phyloP scores from a whole-genome alignment of 768 basidiomycete species.

The Gymnopilus dilepis region DNA sequence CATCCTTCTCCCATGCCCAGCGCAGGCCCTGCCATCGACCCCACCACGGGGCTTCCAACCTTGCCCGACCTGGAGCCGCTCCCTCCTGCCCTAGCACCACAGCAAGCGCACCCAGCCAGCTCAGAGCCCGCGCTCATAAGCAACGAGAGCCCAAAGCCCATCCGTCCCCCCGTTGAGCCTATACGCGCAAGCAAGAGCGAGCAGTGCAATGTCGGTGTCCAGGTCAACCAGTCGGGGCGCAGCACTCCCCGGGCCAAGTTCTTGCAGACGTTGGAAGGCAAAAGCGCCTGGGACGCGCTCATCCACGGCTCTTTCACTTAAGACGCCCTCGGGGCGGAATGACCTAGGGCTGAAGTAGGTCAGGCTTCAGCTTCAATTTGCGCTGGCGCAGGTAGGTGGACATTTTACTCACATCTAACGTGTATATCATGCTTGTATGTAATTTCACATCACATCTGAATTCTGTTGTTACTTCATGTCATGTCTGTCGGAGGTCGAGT shows the following conservation, averaged over 20 bases:
- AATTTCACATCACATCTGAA: background rate
- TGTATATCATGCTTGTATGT: background rate
- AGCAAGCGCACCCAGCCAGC: background rate
- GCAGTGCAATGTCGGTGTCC: background rate
- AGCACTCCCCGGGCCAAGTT: slow-evolving; percentile 52
- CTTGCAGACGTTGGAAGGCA: slow-evolving; percentile 60
- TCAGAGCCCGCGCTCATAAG: background rate
- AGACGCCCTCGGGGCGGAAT: slow-evolving; percentile 12
- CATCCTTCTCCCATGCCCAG: slow-evolving; percentile 26
- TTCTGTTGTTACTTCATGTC: background rate
- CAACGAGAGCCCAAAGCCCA: background rate
- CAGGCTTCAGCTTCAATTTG: background rate
- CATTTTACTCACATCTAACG: background rate
- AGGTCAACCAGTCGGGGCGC: slow-evolving; percentile 18
- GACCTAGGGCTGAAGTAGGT: background rate
- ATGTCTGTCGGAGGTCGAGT: background rate
- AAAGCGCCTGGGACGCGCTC: slow-evolving; percentile 71
- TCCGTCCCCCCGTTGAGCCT: slow-evolving; percentile 18
- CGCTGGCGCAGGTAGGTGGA: slow-evolving; percentile 2
- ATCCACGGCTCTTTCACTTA: slow-evolving; percentile 72
- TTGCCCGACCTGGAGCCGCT: slow-evolving; percentile 30
- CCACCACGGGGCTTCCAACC: slow-evolving; percentile 13
- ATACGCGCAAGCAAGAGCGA: slow-evolving; percentile 13
- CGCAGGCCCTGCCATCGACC: slow-evolving; percentile 1
- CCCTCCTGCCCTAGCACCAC: slow-evolving; percentile 23